Conservation (phyloP, 768 basidiomycete genomes). For the Calocybe indica region DNA sequence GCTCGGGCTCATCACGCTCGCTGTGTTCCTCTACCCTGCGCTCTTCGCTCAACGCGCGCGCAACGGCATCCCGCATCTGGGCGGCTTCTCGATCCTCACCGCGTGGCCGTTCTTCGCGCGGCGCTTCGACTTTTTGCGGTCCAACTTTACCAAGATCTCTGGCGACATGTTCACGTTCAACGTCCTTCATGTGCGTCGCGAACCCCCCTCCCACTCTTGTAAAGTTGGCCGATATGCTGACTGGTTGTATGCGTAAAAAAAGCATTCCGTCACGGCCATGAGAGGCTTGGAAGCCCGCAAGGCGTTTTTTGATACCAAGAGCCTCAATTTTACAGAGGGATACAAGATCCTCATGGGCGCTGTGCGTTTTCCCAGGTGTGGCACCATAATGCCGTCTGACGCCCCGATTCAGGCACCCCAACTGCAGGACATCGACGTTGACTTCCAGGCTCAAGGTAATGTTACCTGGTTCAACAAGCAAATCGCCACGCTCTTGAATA, state of each 20-base stretch:
- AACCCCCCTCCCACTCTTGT: not conserved
- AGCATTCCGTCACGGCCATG: slow-evolving; percentile 20
- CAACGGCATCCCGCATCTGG: slow-evolving; percentile 9
- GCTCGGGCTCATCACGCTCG: not conserved
- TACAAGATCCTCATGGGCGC: slow-evolving; percentile 28
- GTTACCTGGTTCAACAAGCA: slow-evolving; percentile 17
- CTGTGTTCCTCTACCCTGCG: not conserved
- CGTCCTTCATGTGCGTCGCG: slow-evolving; percentile 18
- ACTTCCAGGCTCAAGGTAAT: slow-evolving; percentile 9
- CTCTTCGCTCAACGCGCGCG: not conserved
- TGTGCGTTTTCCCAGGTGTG: slow-evolving; percentile 8
- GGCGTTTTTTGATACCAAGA: slow-evolving; percentile 23
- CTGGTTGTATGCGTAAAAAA: too few relatives aligned
- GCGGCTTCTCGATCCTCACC: slow-evolving; percentile 19
- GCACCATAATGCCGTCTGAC: not conserved
- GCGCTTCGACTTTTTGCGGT: slow-evolving; percentile 21
- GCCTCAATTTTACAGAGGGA: slow-evolving; percentile 23
- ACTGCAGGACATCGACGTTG: slow-evolving; percentile 18
- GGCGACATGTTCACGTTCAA: slow-evolving; percentile 22
- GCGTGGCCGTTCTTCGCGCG: slow-evolving; percentile 26
- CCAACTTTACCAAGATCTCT: slow-evolving; percentile 16
- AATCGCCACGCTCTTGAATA: slow-evolving; percentile 7
- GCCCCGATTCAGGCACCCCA: slow-evolving; percentile 10
- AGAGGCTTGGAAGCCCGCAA: slow-evolving; percentile 26
- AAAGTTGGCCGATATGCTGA: not conserved